phyloP scores from a whole-genome alignment of 352 stramenopile species.

The Phytophthora europaea region DNA sequence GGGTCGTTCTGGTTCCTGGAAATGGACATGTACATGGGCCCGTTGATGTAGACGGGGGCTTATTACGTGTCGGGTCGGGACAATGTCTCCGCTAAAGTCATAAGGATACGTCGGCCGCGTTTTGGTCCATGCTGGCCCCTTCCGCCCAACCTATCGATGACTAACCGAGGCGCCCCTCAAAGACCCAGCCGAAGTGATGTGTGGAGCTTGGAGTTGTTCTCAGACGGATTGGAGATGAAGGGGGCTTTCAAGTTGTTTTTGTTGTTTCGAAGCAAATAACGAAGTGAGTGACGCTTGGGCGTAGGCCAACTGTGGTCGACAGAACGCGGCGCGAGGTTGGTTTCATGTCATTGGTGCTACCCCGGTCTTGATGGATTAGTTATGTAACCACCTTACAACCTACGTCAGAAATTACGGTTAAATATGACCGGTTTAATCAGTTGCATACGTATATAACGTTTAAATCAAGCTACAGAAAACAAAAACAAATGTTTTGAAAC shows the following conservation, averaged over 20 bases:
- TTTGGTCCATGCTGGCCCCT: neutral
- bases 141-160: too few relatives aligned
- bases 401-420: neutral
- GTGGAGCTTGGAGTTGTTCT: neutral
- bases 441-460: neutral
- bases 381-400: neutral
- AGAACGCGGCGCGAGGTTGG: neutral
- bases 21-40: neutral
- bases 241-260: neutral
- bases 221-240: neutral
- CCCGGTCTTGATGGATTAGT: neutral
- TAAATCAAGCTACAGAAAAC: neutral
- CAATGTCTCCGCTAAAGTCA: neutral
- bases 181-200: too few relatives aligned
- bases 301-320: neutral
- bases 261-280: neutral
- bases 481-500: too few relatives aligned
- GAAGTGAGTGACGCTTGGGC: neutral
- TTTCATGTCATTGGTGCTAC: neutral
- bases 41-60: neutral
- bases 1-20: neutral
- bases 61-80: neutral
- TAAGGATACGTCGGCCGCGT: neutral
- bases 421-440: neutral
- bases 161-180: too few relatives aligned